A percentile compares a stretch with the other conserved stretches of the same genome.
Evolutionary conservation across 768 basidiomycete species (phyloP).

Genomic region (Pleurotus platypus): DNA sequence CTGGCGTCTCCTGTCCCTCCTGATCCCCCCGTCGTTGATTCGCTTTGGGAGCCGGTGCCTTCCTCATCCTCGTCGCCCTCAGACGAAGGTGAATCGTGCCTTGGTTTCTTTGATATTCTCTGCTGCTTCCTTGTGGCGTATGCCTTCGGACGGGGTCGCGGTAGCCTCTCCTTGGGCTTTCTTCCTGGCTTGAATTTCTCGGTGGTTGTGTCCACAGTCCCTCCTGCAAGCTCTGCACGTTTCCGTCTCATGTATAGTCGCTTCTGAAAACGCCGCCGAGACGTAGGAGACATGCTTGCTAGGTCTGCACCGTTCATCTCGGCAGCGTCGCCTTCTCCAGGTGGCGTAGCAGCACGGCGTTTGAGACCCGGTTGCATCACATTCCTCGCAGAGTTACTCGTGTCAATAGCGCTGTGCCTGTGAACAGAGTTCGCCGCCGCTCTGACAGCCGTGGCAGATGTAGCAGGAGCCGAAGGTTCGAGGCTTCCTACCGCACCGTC

Average conservation of each 20-base stretch:
- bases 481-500: too few species aligned
- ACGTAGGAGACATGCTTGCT: conserved; percentile 36
- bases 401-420: too few species aligned
- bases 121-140: conserved; percentile 7
- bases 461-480: too few species aligned
- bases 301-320: conserved; percentile 2
- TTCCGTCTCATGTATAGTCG: conserved; percentile 72
- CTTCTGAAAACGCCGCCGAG: conserved; percentile 56
- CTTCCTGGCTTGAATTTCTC: conserved; percentile 36
- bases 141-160: conserved; percentile 14
- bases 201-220: conserved; percentile 21
- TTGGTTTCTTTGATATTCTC: background rate
- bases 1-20: too few species aligned
- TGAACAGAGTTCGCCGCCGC: too few species aligned
- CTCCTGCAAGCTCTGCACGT: conserved; percentile 48
- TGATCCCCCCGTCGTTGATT: background rate
- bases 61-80: background rate
- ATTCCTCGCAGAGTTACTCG: too few species aligned
- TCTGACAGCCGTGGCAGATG: too few species aligned
- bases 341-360: background rate
- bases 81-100: background rate
- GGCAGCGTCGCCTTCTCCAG: conserved; percentile 4
- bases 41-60: conserved; percentile 4
- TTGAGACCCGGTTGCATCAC: background rate
- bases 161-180: conserved; percentile 18